These are phyloP conservation scores for Alternaria brassicae DNA, from an alignment of 2,329 filamentous ascomycete species.

Conservation along the genomic window DNA sequence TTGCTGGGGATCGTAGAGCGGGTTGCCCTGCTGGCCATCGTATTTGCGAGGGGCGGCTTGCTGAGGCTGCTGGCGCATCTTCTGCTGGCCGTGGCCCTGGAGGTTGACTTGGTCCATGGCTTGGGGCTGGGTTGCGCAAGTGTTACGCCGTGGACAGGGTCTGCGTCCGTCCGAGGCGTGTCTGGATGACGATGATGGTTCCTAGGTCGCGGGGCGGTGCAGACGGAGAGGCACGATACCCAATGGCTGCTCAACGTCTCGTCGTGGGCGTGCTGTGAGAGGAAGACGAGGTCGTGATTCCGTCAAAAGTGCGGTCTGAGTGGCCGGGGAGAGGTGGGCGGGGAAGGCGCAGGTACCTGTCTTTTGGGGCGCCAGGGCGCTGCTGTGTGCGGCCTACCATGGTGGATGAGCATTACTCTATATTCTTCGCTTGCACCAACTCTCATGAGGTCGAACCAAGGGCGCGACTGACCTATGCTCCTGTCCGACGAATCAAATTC, in stretches of 20 bases:
- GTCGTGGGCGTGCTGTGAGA: conserved; percentile 37
- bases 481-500: conserved; percentile 24
- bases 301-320: conserved; percentile 43
- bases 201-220: conserved; percentile 27
- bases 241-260: conserved; percentile 35
- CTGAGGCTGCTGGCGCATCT: conserved; percentile 46
- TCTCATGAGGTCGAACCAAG: conserved; percentile 6
- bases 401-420: conserved; percentile 17
- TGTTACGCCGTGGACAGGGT: conserved; percentile 43
- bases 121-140: conserved; percentile 35
- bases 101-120: conserved; percentile 50
- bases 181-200: conserved; percentile 9
- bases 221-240: conserved; percentile 25
- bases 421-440: conserved; percentile 10
- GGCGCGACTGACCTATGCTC: conserved; percentile 23
- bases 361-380: conserved; percentile 6
- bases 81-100: conserved; percentile 47
- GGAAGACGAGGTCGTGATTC: conserved; percentile 43
- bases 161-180: conserved; percentile 28
- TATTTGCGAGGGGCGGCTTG: conserved; percentile 54
- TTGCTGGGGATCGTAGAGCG: conserved; percentile 55
- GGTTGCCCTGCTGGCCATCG: conserved; percentile 59
- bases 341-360: conserved; percentile 18
- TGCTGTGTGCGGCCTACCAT: conserved; percentile 21
- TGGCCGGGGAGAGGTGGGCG: conserved; percentile 39